phyloP scores from a whole-genome alignment of 495 filamentous ascomycete species.

The Aspergillus sclerotioniger region DNA sequence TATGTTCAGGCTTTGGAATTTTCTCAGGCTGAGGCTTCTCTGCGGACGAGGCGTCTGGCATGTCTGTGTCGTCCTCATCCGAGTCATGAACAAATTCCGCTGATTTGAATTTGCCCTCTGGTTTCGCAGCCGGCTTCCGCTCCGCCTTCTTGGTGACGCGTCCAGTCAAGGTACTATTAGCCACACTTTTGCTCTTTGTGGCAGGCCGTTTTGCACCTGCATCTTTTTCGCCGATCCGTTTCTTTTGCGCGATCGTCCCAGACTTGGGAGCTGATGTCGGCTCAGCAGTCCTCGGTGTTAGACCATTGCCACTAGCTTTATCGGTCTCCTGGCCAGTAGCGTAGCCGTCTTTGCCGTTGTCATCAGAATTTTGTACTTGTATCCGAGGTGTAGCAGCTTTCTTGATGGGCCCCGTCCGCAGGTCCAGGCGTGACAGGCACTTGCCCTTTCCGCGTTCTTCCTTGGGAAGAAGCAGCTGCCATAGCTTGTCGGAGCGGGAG shows the following conservation, averaged over 20 bases:
- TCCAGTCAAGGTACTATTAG: constrained; percentile 47
- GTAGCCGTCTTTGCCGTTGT: constrained; percentile 37
- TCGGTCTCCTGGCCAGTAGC: constrained; percentile 55
- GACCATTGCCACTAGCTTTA: constrained; percentile 40
- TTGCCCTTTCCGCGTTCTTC: constrained; percentile 79
- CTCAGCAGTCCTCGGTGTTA: constrained; percentile 46
- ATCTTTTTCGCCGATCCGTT: constrained; percentile 61
- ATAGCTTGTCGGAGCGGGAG: constrained; percentile 67
- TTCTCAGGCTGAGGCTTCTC: constrained; percentile 34
- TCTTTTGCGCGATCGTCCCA: constrained; percentile 52
- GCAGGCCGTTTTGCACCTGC: constrained; percentile 56
- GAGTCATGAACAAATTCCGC: constrained; percentile 75
- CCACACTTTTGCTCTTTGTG: constrained; percentile 51
- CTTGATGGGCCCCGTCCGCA: constrained; percentile 55
- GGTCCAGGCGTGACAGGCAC: constrained; percentile 70
- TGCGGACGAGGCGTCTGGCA: constrained; percentile 37
- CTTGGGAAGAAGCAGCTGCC: constrained; percentile 74
- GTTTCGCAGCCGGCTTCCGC: constrained; percentile 44
- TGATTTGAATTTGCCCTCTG: constrained; percentile 59
- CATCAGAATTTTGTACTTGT: constrained; percentile 55
- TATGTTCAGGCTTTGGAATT: constrained; percentile 17
- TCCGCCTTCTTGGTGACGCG: constrained; percentile 52
- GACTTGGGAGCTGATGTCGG: constrained; percentile 54
- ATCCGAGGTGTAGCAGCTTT: constrained; percentile 55
- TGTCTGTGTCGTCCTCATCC: constrained; percentile 64